phyloP scores from a whole-genome alignment of 768 basidiomycete genomes.

The Leccinum aurantiacum region DNA sequence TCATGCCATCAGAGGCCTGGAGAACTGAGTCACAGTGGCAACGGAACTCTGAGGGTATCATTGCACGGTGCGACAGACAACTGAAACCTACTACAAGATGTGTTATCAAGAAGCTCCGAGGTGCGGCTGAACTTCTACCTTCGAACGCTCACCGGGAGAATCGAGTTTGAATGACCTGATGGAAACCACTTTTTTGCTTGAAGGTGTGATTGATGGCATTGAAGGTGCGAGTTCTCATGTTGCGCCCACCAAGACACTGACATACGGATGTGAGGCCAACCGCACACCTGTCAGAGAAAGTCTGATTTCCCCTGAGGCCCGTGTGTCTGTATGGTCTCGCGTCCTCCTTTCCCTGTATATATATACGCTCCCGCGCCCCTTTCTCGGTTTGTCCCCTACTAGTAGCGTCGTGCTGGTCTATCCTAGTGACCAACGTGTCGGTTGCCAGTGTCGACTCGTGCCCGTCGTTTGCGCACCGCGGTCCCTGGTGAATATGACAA shows the following conservation, averaged over 20 bases:
- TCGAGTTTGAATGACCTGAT: neutral
- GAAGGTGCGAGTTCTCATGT: neutral
- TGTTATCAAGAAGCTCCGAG: neutral
- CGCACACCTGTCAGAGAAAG: too few species aligned
- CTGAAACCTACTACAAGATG: neutral
- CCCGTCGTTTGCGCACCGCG: too few species aligned
- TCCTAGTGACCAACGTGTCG: too few species aligned
- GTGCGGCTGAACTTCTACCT: neutral
- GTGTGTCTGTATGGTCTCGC: too few species aligned
- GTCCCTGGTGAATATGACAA: too few species aligned
- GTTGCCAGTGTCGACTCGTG: too few species aligned
- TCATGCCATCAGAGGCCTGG: neutral
- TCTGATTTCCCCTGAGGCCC: too few species aligned
- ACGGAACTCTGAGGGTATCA: neutral
- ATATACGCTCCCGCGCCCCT: too few species aligned
- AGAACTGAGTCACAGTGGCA: neutral
- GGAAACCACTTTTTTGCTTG: neutral
- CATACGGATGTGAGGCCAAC: too few species aligned
- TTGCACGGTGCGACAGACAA: neutral
- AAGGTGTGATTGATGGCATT: neutral
- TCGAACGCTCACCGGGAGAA: neutral
- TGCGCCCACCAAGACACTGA: neutral
- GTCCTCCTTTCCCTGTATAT: too few species aligned
- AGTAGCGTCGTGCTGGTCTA: too few species aligned
- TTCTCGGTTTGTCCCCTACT: too few species aligned